Percentiles rank a stretch among this genome's conserved stretches.
phyloP scores from a whole-genome alignment of 2,329 filamentous ascomycete genomes.

The Graphilbum ipis-grandicollis region DNA sequence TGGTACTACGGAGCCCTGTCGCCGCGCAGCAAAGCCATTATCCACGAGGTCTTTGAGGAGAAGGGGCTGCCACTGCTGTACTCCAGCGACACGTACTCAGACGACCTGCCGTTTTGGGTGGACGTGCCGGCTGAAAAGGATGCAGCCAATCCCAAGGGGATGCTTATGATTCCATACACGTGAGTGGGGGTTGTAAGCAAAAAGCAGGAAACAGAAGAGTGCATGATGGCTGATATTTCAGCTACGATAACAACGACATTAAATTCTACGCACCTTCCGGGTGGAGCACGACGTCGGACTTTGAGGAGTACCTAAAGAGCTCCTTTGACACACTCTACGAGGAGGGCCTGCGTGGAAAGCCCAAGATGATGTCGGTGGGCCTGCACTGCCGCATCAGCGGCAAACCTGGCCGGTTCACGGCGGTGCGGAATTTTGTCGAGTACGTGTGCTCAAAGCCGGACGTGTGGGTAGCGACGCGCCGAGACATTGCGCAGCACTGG shows the following conservation, averaged over 20 bases:
- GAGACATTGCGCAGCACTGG: conserved; percentile 32
- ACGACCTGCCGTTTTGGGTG: conserved; percentile 10
- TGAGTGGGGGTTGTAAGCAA: neutral
- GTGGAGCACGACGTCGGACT: conserved; percentile 27
- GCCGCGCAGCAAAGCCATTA: conserved; percentile 5
- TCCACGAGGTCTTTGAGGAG: conserved; percentile 7
- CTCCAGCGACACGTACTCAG: conserved; percentile 8
- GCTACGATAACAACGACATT: conserved; percentile 8
- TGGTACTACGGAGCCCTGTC: conserved; percentile 10
- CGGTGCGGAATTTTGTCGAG: conserved; percentile 32
- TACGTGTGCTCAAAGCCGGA: conserved; percentile 32
- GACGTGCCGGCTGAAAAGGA: conserved; percentile 8
- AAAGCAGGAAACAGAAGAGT: too few relatives aligned
- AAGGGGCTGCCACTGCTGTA: conserved; percentile 5
- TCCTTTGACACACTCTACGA: conserved; percentile 36
- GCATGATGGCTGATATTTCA: too few relatives aligned
- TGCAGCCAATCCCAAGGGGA: conserved; percentile 3
- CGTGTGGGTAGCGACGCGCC: conserved; percentile 35
- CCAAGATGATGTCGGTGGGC: conserved; percentile 41
- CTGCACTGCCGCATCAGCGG: conserved; percentile 35
- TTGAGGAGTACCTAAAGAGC: conserved; percentile 28
- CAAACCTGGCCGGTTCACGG: conserved; percentile 30
- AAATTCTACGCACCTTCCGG: conserved; percentile 14
- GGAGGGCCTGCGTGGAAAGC: conserved; percentile 27
- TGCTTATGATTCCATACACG: conserved; percentile 9